phyloP scores from a whole-genome alignment of 495 filamentous ascomycete species.

The Cercophora newfieldiana region DNA sequence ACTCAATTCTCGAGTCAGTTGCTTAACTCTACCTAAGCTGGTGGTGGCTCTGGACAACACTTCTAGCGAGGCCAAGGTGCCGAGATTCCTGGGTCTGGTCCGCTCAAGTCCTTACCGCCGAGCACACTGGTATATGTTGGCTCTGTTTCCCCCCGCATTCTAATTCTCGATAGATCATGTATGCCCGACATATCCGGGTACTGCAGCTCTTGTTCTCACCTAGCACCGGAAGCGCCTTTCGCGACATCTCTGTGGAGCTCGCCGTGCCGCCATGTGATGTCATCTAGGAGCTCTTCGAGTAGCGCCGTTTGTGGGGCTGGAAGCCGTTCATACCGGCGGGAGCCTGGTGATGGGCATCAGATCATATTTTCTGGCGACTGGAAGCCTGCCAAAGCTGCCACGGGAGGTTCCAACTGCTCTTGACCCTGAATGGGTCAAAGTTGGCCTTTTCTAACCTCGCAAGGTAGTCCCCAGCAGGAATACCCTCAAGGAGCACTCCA shows the following conservation, averaged over 20 bases:
- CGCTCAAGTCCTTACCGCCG: too few species aligned
- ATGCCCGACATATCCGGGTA: too few species aligned
- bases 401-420: constrained; percentile 82
- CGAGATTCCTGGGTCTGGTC: neutral
- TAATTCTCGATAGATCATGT: too few species aligned
- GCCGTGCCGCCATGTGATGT: neutral
- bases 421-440: constrained; percentile 73
- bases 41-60: neutral
- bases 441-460: constrained; percentile 71
- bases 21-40: neutral
- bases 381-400: constrained; percentile 80
- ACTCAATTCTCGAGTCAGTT: neutral
- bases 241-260: neutral
- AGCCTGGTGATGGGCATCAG: neutral
- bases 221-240: neutral
- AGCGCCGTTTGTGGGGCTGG: neutral
- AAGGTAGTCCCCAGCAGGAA: constrained; percentile 78
- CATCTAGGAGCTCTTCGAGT: neutral
- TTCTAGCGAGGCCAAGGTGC: neutral
- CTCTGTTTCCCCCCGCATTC: too few species aligned
- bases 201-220: neutral
- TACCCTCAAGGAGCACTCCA: constrained; percentile 73
- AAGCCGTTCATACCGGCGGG: neutral
- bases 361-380: constrained; percentile 56
- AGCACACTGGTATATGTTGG: too few species aligned